phyloP scores from a whole-genome alignment of 345 rosid genomes.

The Capsella bursapastoris region DNA sequence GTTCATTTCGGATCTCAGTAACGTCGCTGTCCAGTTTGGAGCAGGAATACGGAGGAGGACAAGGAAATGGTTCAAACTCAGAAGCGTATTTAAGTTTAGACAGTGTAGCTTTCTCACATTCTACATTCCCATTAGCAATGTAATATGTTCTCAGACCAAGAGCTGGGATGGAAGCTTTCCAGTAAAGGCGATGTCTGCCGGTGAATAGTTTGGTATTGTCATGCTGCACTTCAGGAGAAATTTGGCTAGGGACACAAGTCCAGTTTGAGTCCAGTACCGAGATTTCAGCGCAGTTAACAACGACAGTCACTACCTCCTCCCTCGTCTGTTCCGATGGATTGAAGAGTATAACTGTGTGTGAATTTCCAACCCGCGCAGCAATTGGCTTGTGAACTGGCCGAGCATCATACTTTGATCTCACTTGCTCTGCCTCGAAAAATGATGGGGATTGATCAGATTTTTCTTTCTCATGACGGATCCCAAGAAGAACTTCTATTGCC shows the following conservation, averaged over 20 bases:
- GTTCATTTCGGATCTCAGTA: constrained; percentile 66
- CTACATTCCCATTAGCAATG: constrained; percentile 73
- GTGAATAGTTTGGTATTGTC: constrained; percentile 68
- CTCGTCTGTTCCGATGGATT: constrained; percentile 88
- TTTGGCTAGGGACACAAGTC: constrained; percentile 89
- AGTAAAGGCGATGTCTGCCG: constrained; percentile 82
- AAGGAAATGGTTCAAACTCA: constrained; percentile 55
- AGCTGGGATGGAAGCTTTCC: constrained; percentile 93
- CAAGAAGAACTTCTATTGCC: constrained; percentile 86
- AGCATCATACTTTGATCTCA: constrained; percentile 83
- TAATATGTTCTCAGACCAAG: constrained; percentile 90
- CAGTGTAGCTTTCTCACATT: constrained; percentile 81
- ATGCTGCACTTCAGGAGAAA: constrained; percentile 94
- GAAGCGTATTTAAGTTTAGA: constrained; percentile 65
- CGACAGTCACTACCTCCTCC: constrained; percentile 78
- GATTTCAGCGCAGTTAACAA: constrained; percentile 76
- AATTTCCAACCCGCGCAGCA: constrained; percentile 69
- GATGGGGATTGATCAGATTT: constrained; percentile 76
- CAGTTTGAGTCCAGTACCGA: constrained; percentile 83
- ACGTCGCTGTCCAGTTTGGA: constrained; percentile 62
- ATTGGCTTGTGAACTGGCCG: constrained; percentile 77
- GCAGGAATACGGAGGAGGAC: constrained; percentile 80
- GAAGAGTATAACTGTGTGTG: constrained; percentile 77
- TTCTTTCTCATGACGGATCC: constrained; percentile 84
- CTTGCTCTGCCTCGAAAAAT: constrained; percentile 79